A percentile compares a stretch with the other conserved stretches of the same genome.
Evolutionary conservation across 2,329 filamentous ascomycete genomes (phyloP).

Genomic region (Metarhizium sp.): DNA sequence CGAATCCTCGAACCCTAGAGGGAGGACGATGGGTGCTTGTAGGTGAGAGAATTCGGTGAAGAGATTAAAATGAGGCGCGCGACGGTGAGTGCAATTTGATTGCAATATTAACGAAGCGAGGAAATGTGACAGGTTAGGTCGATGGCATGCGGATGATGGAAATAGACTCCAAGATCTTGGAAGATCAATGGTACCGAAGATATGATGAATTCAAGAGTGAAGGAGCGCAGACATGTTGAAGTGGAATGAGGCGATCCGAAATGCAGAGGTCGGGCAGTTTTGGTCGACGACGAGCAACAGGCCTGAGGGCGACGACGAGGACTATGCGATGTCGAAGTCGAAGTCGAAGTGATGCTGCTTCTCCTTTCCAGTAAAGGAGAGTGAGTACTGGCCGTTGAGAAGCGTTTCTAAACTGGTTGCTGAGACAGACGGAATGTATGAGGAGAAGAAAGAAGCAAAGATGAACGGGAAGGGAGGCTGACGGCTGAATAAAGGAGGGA

Average conservation of each 20-base stretch:
- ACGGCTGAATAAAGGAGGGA: background rate
- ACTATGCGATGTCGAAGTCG: no score
- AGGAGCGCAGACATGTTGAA: slow-evolving; percentile 6
- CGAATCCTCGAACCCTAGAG: no score
- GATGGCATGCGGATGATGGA: background rate
- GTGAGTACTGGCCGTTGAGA: background rate
- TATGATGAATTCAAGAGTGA: background rate
- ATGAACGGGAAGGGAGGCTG: background rate
- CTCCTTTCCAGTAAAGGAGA: background rate
- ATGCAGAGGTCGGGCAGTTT: background rate
- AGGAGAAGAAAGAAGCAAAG: background rate
- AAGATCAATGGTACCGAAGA: background rate
- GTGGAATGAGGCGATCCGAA: background rate
- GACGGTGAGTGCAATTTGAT: background rate
- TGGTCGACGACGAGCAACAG: background rate
- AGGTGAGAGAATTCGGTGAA: no score
- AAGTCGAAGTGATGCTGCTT: no score
- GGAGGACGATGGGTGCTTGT: no score
- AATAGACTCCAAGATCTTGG: background rate
- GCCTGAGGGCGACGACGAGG: no score
- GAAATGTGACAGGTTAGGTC: background rate
- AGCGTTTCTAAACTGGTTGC: background rate
- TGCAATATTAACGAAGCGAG: background rate
- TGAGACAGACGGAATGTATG: background rate
- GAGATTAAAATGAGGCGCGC: no score